Conservation (phyloP, 2,329 filamentous ascomycete species). For the Huntiella abstrusa region DNA sequence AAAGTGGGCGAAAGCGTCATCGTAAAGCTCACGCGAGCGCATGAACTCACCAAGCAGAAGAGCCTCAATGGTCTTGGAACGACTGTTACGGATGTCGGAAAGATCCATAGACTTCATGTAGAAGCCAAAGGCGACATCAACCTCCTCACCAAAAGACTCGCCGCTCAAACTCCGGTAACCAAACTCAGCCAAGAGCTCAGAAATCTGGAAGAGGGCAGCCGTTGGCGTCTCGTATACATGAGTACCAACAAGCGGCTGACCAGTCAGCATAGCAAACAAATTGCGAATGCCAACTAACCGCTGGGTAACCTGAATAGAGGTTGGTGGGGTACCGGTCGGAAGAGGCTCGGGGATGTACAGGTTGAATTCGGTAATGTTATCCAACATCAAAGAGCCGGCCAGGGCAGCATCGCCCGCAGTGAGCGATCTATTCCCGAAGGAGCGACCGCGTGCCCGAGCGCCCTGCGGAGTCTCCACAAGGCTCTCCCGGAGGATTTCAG, state of each 20-base stretch:
- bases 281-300: constrained; percentile 41
- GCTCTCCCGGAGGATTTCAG: constrained; percentile 34
- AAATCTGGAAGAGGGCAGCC: constrained; percentile 33
- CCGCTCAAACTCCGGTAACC: constrained; percentile 38
- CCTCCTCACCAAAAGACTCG: constrained; percentile 38
- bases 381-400: constrained; percentile 18
- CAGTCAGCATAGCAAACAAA: constrained; percentile 45
- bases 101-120: constrained; percentile 63
- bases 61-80: constrained; percentile 77
- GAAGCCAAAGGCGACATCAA: constrained; percentile 46
- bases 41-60: constrained; percentile 79
- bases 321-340: constrained; percentile 20
- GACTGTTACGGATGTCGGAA: constrained; percentile 61
- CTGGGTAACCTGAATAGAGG: constrained; percentile 18
- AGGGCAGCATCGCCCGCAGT: constrained; percentile 27
- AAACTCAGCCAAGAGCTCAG: constrained; percentile 34
- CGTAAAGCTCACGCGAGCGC: constrained; percentile 65
- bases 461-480: constrained; percentile 16
- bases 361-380: constrained; percentile 24
- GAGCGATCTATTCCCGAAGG: constrained; percentile 30
- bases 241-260: constrained; percentile 43
- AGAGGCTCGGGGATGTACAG: constrained; percentile 32
- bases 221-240: constrained; percentile 32
- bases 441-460: constrained; percentile 19
- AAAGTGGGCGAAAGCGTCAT: constrained; percentile 79